These are phyloP conservation scores for Dujonia santamariae DNA, from an alignment of 1,139 yeast species.

Conservation along the genomic window DNA sequence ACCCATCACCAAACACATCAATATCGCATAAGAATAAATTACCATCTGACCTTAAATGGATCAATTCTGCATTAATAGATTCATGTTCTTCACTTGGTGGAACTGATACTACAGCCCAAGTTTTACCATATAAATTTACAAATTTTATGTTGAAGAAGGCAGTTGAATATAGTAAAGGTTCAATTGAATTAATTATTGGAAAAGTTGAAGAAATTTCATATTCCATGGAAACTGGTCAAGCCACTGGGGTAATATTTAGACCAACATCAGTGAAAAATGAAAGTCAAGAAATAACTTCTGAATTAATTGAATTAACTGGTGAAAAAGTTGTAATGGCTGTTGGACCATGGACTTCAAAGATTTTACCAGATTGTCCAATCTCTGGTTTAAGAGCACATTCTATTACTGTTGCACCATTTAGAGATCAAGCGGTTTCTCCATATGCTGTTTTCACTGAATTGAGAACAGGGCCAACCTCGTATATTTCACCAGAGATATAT, in stretches of 20 bases:
- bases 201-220: constrained; percentile 70
- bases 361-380: constrained; percentile 88
- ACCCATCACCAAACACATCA: too few relatives aligned
- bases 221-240: constrained; percentile 59
- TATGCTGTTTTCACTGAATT: constrained; percentile 93
- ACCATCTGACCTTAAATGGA: constrained; percentile 83
- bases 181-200: constrained; percentile 82
- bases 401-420: constrained; percentile 81
- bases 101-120: constrained; percentile 89
- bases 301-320: constrained; percentile 46
- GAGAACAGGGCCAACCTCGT: constrained; percentile 59
- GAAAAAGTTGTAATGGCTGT: constrained; percentile 80
- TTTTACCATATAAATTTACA: constrained; percentile 92
- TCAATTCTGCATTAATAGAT: constrained; percentile 59
- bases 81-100: constrained; percentile 85
- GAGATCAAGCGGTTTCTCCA: constrained; percentile 72
- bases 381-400: constrained; percentile 93
- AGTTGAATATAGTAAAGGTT: constrained; percentile 63
- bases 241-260: constrained; percentile 61
- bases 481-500: constrained; percentile 88
- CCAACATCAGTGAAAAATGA: constrained; percentile 53
- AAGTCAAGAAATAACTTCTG: constrained; percentile 17
- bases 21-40: constrained; percentile 30
- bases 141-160: constrained; percentile 77
- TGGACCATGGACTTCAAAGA: constrained; percentile 96